Base-by-base conservation (phyloP, 495 filamentous ascomycete species). In the Podospora didyma region DNA sequence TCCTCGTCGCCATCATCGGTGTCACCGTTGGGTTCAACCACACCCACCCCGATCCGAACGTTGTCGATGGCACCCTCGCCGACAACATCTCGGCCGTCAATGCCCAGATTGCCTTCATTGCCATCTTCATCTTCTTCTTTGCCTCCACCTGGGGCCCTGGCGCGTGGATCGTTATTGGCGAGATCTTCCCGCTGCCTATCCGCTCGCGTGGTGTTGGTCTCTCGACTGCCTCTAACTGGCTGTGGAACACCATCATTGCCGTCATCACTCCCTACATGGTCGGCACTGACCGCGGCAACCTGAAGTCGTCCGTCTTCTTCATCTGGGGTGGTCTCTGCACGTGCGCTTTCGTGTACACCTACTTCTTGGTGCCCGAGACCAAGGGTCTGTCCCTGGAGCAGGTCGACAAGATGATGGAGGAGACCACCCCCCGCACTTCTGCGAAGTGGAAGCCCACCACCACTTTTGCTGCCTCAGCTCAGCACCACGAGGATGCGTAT, bases 321-420 rank as follows among this genome's bases (percentile, higher is more conserved):
- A 78, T 89, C 62, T 90, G 87, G 87, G 87, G 86, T 46, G 75
- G 75, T 9, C 84, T 90, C 49, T 91, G 88, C 76, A 75, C 79
- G 39, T 51, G 71, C 56, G 85, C 81, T 61, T 75, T 88, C 56
- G 59, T 89, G 64, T 91, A 85, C 76, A 82, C 87, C 50, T 92
- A 86, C 80, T 87, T 89, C 81, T 78, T 92, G 42, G 80, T 94
- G 45, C 86, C 87, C 50, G 89, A 92, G 80, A 92, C 89, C 69
- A 93, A 92, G 83, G 89, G 89, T 57, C 79, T 95, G 19, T 86
- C 88, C 17, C 87, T 94, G 46, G 90, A 95, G 76, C 89, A 95
- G 69, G 87, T 95, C 64, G 90, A 94, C 75, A 82, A 84, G 73
- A 92, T 93, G 90, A 82, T 95, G 78, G 89, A 91, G 69, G 89